Evolutionary conservation across 257 asterid species (phyloP), one percentile per base, ranked within the genome.

Genomic region (Fraxinus quadrangulata): DNA sequence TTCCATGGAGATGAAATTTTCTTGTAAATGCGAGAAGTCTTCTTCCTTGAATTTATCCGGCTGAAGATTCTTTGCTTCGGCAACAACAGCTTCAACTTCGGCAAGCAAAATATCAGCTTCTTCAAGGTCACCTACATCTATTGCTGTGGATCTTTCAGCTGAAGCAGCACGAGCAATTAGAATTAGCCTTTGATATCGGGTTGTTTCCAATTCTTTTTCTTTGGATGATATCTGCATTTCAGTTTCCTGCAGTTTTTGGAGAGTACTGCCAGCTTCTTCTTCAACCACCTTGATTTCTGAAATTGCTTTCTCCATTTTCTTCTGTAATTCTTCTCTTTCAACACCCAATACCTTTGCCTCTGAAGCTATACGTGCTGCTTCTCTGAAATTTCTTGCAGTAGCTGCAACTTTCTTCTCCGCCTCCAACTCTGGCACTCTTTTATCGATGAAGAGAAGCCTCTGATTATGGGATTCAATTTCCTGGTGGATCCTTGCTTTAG

Each of bases 391-490:
- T 79, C 90, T 84, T 36, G 90, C 80, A 34, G 81, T 72, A 8
- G 90, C 88, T 26, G 90, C 88, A 66, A 85, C 87, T 75, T 84
- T 87, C 84, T 87, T 87, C 81, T 87, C 90, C 11, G 84, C 81
- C 76, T 87, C 90, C 74, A 87, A 80, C 79, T 84, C 90, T 1
- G 90, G 90, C 31, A 81, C 82, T 81, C 88, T 78, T 81, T 83
- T 84, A 72, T 84, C 87, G 34, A 87, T 83, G 79, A 84, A 84
- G 70, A 84, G 79, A 34, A 87, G 81, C 77, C 88, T 85, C 54
- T 87, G 90, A 69, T 76, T 82, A 33, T 59, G 21, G 49, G 88
- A 84, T 70, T 84, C 90, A 19, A 77, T 56, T 78, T 87, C 88
- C 75, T 87, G 86, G 78, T 87, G 85, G 81, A 77, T 74, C 73